These are phyloP conservation scores for Lomentospora prolificans DNA, from an alignment of 2,329 filamentous ascomycete species.

Conservation along the genomic window DNA sequence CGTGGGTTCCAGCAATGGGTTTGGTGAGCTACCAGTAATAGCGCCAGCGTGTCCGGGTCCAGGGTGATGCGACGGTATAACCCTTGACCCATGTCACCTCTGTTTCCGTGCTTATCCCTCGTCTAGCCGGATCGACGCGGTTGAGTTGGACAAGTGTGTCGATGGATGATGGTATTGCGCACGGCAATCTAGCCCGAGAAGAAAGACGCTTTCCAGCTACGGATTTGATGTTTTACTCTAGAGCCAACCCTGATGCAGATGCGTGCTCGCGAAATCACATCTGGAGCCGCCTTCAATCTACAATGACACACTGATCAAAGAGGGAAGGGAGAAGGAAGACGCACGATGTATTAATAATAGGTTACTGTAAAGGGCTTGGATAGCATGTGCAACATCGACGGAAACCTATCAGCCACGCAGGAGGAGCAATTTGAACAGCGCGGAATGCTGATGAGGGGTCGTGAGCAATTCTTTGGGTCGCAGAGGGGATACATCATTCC, in stretches of 20 bases:
- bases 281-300: too few species aligned
- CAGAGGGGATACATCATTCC: background rate
- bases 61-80: background rate
- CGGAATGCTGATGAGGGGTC: background rate
- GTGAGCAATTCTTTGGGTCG: too few species aligned
- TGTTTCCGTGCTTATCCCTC: background rate
- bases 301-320: background rate
- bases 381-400: background rate
- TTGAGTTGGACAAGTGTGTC: background rate
- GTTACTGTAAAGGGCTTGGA: background rate
- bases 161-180: background rate
- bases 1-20: background rate
- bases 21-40: too few species aligned
- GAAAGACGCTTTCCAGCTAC: too few species aligned
- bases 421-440: background rate
- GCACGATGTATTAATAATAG: background rate
- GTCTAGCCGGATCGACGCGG: slow-evolving; percentile 1
- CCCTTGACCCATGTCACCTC: background rate
- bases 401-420: background rate
- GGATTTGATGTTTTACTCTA: too few species aligned
- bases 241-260: too few species aligned
- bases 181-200: too few species aligned
- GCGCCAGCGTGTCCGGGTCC: too few species aligned
- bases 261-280: too few species aligned
- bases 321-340: background rate